These are phyloP conservation scores for Pseudocercospora macadamiae DNA, from an alignment of 2,329 filamentous ascomycete genomes.

Conservation along the genomic window DNA sequence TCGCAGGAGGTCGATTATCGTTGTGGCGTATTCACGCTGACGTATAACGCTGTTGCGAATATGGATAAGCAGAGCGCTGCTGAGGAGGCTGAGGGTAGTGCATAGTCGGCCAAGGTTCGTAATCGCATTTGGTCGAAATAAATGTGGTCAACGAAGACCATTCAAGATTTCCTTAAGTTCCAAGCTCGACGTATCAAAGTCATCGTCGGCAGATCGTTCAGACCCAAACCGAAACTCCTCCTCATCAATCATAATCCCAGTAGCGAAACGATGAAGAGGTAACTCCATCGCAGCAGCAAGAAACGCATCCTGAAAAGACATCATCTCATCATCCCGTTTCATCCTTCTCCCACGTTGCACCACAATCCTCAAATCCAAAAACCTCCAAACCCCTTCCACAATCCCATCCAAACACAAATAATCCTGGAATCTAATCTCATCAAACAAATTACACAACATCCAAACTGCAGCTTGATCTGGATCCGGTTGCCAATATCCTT, in stretches of 20 bases:
- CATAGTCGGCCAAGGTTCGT: too few species aligned
- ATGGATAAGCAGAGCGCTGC: slow-evolving; percentile 8
- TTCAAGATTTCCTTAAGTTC: neutral
- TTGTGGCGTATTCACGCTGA: slow-evolving; percentile 31
- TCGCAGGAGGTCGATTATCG: slow-evolving; percentile 33
- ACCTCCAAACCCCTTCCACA: slow-evolving; percentile 13
- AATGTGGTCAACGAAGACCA: neutral
- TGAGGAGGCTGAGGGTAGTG: neutral
- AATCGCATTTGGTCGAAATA: neutral
- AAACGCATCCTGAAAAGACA: slow-evolving; percentile 10
- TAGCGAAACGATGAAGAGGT: slow-evolving; percentile 17
- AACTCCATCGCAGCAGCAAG: slow-evolving; percentile 13
- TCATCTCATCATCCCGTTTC: neutral
- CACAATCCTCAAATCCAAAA: slow-evolving; percentile 7
- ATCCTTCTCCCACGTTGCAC: slow-evolving; percentile 5
- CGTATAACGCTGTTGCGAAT: slow-evolving; percentile 23
- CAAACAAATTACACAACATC: slow-evolving; percentile 20
- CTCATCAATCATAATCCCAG: slow-evolving; percentile 16
- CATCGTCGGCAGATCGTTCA: neutral
- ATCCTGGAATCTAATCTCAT: slow-evolving; percentile 19
- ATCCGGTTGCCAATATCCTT: slow-evolving; percentile 20
- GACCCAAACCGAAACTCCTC: slow-evolving; percentile 13
- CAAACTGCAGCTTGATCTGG: slow-evolving; percentile 12
- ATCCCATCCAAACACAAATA: slow-evolving; percentile 14
- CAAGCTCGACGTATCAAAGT: neutral